Evolutionary conservation across 2,329 filamentous ascomycete genomes (phyloP), one percentile per base, ranked within the genome.

Genomic region (Fusarium sp.): DNA sequence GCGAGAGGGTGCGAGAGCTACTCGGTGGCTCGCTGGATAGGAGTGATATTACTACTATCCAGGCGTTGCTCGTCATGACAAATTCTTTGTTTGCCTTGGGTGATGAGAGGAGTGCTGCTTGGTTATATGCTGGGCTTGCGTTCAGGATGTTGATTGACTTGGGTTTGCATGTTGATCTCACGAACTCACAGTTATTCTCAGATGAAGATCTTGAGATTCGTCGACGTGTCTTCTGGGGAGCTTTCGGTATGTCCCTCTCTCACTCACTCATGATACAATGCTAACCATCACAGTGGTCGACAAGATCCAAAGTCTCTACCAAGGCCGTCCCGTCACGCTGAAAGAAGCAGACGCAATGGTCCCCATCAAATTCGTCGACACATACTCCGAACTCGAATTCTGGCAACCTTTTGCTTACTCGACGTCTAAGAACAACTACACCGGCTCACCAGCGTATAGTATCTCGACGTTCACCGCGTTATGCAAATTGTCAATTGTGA

Each of bases 251-350:
- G n/a, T n/a, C n/a, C n/a, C n/a, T n/a, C n/a, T n/a, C n/a, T n/a
- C n/a, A n/a, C n/a, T n/a, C n/a, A n/a, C n/a, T n/a, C n/a, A n/a
- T n/a, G n/a, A n/a, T n/a, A n/a, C n/a, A n/a, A n/a, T n/a, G n/a
- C n/a, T 65, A 14, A 65, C 31, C 26, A 28, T 28, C 28, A 30
- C 12, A 30, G 28, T 30, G 18, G 62, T 65, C 7, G 86, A 87
- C 63, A 88, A 87, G 66, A 81, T 87, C 10, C 85, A 88, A 62
- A 84, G 81, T 16, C 72, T 88, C 0, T 88, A 87, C 50, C 84
- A 86, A 67, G 86, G 86, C 1, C 82, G 85, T 1, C 86, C 85
- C 0, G 81, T 81, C 0, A 83, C 76, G 4, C 73, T 86, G 8
- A 82, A 82, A 11, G 80, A 84, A n/a, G 79, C 78, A 0, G 82